Percentiles rank a stretch among this genome's conserved stretches.
These are phyloP conservation scores for Pleurotus citrinopileatus DNA, from an alignment of 768 basidiomycete genomes.

Conservation along the genomic window DNA sequence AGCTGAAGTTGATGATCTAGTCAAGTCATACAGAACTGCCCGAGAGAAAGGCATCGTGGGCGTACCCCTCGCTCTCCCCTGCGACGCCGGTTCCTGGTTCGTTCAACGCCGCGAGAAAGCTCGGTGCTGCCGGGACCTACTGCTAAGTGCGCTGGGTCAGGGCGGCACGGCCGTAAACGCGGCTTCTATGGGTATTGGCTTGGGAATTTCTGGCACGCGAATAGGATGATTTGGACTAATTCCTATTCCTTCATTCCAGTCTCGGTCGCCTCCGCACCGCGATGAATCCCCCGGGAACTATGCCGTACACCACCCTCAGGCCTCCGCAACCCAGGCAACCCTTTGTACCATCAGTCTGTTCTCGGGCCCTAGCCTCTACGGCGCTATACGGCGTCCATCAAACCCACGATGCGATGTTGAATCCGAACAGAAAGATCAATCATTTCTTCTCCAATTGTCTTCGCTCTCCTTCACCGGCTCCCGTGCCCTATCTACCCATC, in stretches of 20 bases:
- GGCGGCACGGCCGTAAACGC: constrained; percentile 30
- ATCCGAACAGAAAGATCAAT: too few relatives aligned
- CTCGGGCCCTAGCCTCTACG: too few relatives aligned
- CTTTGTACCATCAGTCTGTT: too few relatives aligned
- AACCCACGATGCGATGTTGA: too few relatives aligned
- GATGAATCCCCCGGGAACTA: too few relatives aligned
- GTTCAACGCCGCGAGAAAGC: constrained; percentile 71
- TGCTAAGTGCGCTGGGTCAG: constrained; percentile 50
- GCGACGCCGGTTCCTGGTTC: constrained; percentile 79
- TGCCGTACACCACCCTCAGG: too few relatives aligned
- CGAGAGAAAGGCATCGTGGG: constrained; percentile 57
- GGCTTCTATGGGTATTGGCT: constrained; percentile 20
- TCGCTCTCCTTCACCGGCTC: too few relatives aligned
- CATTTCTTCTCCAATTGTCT: too few relatives aligned
- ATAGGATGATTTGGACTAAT: not conserved
- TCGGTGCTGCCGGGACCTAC: constrained; percentile 53
- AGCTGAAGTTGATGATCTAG: constrained; percentile 75
- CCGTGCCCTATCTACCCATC: too few relatives aligned
- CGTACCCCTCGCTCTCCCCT: constrained; percentile 68
- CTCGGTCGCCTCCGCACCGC: too few relatives aligned
- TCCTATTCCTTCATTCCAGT: not conserved
- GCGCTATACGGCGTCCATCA: too few relatives aligned
- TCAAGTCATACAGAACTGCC: constrained; percentile 56
- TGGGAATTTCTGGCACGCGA: constrained; percentile 12
- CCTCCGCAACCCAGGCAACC: too few relatives aligned